Base-by-base conservation (phyloP, 192 early-diverging fungal species). In the Coemansia guatemalensis region DNA sequence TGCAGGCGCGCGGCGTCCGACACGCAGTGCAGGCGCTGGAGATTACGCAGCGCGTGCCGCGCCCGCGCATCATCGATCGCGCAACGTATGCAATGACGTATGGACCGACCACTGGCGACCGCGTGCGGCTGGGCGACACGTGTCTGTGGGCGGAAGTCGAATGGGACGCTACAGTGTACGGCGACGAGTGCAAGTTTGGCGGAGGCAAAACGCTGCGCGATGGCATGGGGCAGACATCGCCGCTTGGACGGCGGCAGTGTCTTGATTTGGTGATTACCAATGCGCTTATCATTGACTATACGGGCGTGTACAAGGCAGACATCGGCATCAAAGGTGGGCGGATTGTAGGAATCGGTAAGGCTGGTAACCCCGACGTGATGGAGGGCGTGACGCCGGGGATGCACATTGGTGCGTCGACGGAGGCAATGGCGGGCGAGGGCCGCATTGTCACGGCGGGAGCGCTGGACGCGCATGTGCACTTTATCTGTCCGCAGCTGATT, bases 321-420 rank as follows among this genome's bases (percentile, higher is more conserved):
- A 96, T 99, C 74, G 96, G 96, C 55, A 87, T 99, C 58, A 90
- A 90, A 56, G 81, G 87, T 25, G 93, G 95, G 21, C 64, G 85
- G 26, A 97, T 99, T 64, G 82, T 77, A n/a, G 93, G 90, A 14
- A 97, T 98, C 56, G 96, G 95, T 47, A 99, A 99, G 74, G 92
- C 96, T 27, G 96, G 95, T 21, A 99, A 99, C 74, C 95, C 96
- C 4, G 91, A 96, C 71, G 88, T 95, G n/a, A 97, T 97, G 94
- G 91, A 92, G 12, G 90, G 88, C 18, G 91, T 99, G 9, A 90
- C 89, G 24, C 86, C 87, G 17, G 92, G 92, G 8, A 94, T 99
- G 94, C 71, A 88, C 26, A 88, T 94, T 32, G 96, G 96, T 51
- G 87, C 87, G 2, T 81, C 88, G 8, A 99, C 96, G 6, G 96